phyloP scores from a whole-genome alignment of 306 rosid genomes.

The Gillenia trifoliata region DNA sequence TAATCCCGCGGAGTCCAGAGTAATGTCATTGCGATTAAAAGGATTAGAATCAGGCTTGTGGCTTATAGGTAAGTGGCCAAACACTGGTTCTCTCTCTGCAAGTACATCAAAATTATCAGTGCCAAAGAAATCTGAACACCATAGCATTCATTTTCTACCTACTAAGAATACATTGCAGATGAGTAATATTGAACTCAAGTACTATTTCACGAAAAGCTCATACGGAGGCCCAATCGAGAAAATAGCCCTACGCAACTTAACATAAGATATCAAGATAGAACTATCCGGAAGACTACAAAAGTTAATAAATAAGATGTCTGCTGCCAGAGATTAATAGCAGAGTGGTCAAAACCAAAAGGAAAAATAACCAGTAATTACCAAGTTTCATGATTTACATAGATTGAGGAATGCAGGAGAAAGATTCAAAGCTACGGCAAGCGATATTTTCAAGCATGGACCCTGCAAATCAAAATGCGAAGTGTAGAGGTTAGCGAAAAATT shows the following conservation, averaged over 20 bases:
- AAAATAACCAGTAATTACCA: slow-evolving; percentile 38
- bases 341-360: neutral
- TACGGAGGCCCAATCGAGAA: neutral
- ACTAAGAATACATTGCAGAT: neutral
- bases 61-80: slow-evolving; percentile 38
- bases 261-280: neutral
- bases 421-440: slow-evolving; percentile 14
- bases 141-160: neutral
- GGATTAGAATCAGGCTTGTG: slow-evolving; percentile 40
- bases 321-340: neutral
- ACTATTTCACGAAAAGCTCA: neutral
- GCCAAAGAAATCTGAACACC: slow-evolving; percentile 15
- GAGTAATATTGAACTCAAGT: neutral
- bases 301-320: neutral
- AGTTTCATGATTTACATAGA: slow-evolving; percentile 62
- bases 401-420: slow-evolving; percentile 14
- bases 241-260: neutral
- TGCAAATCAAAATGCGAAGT: slow-evolving; percentile 29
- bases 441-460: slow-evolving; percentile 23
- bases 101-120: slow-evolving; percentile 14
- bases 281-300: neutral
- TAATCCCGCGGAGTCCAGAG: slow-evolving; percentile 31
- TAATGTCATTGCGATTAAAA: slow-evolving; percentile 35
- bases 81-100: slow-evolving; percentile 64
- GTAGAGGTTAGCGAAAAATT: slow-evolving; percentile 10